Percentiles rank a stretch among this genome's conserved stretches.
phyloP scores from a whole-genome alignment of 768 basidiomycete species.

The Austroboletus eburneus region DNA sequence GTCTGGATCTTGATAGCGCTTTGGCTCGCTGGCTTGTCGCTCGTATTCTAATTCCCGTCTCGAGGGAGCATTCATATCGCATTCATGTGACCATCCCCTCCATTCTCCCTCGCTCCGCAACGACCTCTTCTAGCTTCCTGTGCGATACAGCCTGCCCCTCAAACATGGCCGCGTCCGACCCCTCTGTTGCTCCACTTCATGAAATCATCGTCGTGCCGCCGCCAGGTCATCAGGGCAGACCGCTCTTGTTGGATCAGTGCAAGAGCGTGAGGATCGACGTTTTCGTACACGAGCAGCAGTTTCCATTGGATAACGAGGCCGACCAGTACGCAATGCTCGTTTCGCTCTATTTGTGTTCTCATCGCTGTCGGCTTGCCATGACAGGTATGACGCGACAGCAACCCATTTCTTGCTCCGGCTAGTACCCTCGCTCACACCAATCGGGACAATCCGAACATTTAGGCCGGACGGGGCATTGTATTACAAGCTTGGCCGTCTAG shows the following conservation, averaged over 20 bases:
- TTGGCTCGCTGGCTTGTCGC: conserved; percentile 5
- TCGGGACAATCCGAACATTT: conserved; percentile 65
- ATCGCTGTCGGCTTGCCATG: no score
- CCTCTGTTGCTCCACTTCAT: conserved; percentile 37
- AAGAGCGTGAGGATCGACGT: conserved; percentile 51
- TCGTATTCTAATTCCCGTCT: conserved; percentile 13
- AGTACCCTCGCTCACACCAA: conserved; percentile 52
- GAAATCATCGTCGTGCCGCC: conserved; percentile 52
- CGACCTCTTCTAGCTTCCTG: conserved; percentile 17
- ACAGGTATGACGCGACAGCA: conserved; percentile 58
- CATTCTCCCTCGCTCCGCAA: not conserved
- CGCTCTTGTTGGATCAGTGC: conserved; percentile 59
- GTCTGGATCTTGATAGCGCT: conserved; percentile 13
- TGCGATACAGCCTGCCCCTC: conserved; percentile 9
- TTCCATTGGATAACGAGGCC: conserved; percentile 69
- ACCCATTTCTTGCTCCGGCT: conserved; percentile 73
- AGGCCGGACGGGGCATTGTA: conserved; percentile 37
- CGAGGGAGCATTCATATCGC: conserved; percentile 7
- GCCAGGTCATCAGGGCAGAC: conserved; percentile 34
- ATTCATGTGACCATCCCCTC: conserved; percentile 21
- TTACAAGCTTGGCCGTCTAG: conserved; percentile 74
- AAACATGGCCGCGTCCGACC: conserved; percentile 16
- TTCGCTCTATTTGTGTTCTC: no score
- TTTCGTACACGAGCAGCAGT: conserved; percentile 52
- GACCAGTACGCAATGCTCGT: conserved; percentile 54